These are phyloP conservation scores for Lipomyces orientalis DNA, from an alignment of 805 yeast genomes.

Conservation along the genomic window DNA sequence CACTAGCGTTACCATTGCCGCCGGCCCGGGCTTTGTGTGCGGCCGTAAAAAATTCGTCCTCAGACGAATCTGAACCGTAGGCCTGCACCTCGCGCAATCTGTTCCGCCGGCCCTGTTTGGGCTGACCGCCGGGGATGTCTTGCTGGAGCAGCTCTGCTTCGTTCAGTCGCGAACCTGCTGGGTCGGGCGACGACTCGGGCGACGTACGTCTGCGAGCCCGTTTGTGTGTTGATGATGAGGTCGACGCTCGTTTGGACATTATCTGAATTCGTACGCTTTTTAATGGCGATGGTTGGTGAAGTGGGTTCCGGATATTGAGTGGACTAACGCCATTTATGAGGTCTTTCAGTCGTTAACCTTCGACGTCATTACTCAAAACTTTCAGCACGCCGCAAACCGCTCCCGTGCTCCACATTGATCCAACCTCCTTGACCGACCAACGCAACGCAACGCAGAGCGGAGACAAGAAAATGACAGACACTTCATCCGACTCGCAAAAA, in stretches of 20 bases:
- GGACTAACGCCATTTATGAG: neutral
- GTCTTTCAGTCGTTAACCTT: neutral
- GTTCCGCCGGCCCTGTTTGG: constrained; percentile 21
- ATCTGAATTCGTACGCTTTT: neutral
- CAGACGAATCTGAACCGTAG: constrained; percentile 39
- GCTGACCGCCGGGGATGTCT: constrained; percentile 33
- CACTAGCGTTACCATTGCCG: constrained; percentile 15
- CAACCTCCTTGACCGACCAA: constrained; percentile 4
- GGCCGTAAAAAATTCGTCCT: constrained; percentile 28
- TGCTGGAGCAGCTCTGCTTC: constrained; percentile 26
- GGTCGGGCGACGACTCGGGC: neutral
- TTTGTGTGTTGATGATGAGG: constrained; percentile 9
- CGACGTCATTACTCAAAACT: neutral
- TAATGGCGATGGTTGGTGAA: neutral
- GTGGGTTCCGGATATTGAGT: neutral
- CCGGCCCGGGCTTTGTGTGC: constrained; percentile 20
- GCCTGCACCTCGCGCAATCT: constrained; percentile 29
- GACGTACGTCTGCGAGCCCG: constrained; percentile 2
- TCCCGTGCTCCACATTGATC: neutral
- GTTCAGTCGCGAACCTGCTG: constrained; percentile 5
- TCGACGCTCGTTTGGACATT: constrained; percentile 4
- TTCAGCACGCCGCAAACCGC: neutral
- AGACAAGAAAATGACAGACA: neutral
- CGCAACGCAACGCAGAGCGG: neutral
- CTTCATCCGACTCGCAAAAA: neutral